A percentile compares a stretch with the other conserved stretches of the same genome.
phyloP scores from a whole-genome alignment of 1,139 yeast genomes.

The Kurtzmaniella natalensis region DNA sequence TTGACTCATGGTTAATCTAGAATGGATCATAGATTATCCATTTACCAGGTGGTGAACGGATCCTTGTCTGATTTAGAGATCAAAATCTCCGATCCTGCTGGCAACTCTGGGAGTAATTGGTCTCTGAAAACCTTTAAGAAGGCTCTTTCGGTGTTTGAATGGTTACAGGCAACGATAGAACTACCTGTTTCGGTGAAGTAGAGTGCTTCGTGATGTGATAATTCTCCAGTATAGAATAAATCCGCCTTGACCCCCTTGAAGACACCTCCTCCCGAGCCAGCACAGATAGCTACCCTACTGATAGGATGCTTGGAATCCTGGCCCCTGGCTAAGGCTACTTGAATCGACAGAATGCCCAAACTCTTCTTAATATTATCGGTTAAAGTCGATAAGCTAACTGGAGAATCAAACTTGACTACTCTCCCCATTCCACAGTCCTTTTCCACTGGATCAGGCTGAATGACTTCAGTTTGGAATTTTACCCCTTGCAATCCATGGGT shows the following conservation, averaged over 20 bases:
- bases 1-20: no score
- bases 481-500: constrained; percentile 22
- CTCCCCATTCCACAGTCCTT: constrained; percentile 82
- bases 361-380: constrained; percentile 52
- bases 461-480: constrained; percentile 23
- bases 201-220: constrained; percentile 89
- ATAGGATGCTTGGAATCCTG: constrained; percentile 27
- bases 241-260: constrained; percentile 67
- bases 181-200: constrained; percentile 68
- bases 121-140: constrained; percentile 52
- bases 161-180: constrained; percentile 75
- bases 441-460: constrained; percentile 23
- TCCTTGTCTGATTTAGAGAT: constrained; percentile 54
- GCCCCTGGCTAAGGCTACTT: constrained; percentile 51
- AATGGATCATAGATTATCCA: no score
- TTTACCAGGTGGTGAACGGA: constrained; percentile 45
- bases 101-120: constrained; percentile 45
- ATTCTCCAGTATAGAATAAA: constrained; percentile 82
- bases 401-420: constrained; percentile 44
- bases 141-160: constrained; percentile 90
- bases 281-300: constrained; percentile 76
- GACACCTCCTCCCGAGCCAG: constrained; percentile 87
- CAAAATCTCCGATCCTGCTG: constrained; percentile 33
- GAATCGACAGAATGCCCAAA: constrained; percentile 54
- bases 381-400: constrained; percentile 41